phyloP scores from a whole-genome alignment of 2,329 filamentous ascomycete species.

The Aureobasidium pullulans region DNA sequence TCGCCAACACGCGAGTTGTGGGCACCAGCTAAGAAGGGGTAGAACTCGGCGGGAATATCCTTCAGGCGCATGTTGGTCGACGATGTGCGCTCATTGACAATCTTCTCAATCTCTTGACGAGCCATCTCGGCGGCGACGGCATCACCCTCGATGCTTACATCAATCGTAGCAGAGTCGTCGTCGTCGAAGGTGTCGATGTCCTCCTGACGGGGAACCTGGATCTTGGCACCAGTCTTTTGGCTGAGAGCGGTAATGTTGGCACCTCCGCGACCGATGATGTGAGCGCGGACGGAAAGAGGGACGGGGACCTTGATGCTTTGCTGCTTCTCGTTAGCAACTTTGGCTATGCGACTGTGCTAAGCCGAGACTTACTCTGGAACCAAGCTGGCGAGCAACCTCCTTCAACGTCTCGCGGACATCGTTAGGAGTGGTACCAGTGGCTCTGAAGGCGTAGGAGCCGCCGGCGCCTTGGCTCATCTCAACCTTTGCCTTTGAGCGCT shows the following conservation, averaged over 20 bases:
- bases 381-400: slow-evolving; percentile 82
- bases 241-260: slow-evolving; percentile 84
- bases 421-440: slow-evolving; percentile 67
- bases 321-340: slow-evolving; percentile 29
- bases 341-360: neutral
- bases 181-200: slow-evolving; percentile 50
- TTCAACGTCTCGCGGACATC: slow-evolving; percentile 81
- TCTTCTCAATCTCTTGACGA: slow-evolving; percentile 73
- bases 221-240: slow-evolving; percentile 80
- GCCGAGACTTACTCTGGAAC: slow-evolving; percentile 59
- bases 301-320: slow-evolving; percentile 69
- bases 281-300: slow-evolving; percentile 72
- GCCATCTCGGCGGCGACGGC: slow-evolving; percentile 79
- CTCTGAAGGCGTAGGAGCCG: slow-evolving; percentile 73
- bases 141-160: slow-evolving; percentile 87
- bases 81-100: slow-evolving; percentile 77
- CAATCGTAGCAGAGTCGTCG: slow-evolving; percentile 69
- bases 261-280: slow-evolving; percentile 90
- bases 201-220: slow-evolving; percentile 80
- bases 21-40: slow-evolving; percentile 84
- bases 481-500: slow-evolving; percentile 79
- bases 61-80: slow-evolving; percentile 75
- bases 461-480: slow-evolving; percentile 66
- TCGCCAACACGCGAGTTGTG: slow-evolving; percentile 60
- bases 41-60: slow-evolving; percentile 83